Conservation (phyloP, 2,329 filamentous ascomycete genomes). For the Colletotrichum australisinense region DNA sequence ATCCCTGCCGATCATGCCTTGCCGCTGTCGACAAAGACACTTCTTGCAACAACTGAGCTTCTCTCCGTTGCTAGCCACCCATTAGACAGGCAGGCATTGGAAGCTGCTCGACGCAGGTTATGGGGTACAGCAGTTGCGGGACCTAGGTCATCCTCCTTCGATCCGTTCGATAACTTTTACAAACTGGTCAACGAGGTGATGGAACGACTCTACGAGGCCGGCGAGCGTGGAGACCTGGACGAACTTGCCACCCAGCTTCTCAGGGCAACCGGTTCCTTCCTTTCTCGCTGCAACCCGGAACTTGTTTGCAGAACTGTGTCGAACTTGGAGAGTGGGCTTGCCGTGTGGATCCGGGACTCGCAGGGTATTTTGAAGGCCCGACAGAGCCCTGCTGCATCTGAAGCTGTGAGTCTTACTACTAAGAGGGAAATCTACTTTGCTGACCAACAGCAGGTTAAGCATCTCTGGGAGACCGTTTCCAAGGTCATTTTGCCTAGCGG, state of each 20-base stretch:
- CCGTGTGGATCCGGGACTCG: conserved; percentile 72
- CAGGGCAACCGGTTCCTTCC: conserved; percentile 62
- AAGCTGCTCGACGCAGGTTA: conserved; percentile 72
- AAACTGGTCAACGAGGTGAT: conserved; percentile 67
- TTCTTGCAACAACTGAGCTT: conserved; percentile 54
- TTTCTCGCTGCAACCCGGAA: conserved; percentile 59
- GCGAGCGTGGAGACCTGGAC: conserved; percentile 51
- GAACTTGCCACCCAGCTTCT: conserved; percentile 59
- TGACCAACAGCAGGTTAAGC: conserved; percentile 54
- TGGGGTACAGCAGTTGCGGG: conserved; percentile 67
- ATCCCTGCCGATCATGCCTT: conserved; percentile 38
- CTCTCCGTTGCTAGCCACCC: conserved; percentile 64
- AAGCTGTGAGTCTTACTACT: conserved; percentile 55
- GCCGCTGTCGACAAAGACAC: conserved; percentile 40
- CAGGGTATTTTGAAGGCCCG: conserved; percentile 54
- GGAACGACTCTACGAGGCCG: conserved; percentile 62
- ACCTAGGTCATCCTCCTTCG: conserved; percentile 56
- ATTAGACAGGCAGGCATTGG: conserved; percentile 70
- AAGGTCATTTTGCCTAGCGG: conserved; percentile 48
- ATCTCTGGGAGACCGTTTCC: conserved; percentile 63
- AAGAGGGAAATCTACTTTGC: conserved; percentile 16
- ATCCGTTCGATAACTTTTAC: conserved; percentile 77
- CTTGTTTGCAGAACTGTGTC: conserved; percentile 67
- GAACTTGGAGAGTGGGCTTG: conserved; percentile 71
- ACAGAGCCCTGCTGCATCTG: conserved; percentile 52